phyloP scores from a whole-genome alignment of 2,329 filamentous ascomycete species.

The Neofusicoccum umdonicola region DNA sequence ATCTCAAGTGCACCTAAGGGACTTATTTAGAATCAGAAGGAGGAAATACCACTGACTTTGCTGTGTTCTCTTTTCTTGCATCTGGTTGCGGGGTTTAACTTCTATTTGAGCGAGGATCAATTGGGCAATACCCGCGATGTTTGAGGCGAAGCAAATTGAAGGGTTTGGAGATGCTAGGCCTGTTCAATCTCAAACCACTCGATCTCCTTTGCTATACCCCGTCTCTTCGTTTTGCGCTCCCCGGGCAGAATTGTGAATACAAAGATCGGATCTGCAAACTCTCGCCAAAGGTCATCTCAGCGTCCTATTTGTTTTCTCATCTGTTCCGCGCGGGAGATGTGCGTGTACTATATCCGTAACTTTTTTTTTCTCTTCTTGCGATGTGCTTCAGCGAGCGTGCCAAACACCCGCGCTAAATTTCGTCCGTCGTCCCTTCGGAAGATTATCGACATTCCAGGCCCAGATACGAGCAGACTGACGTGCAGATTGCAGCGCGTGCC shows the following conservation, averaged over 20 bases:
- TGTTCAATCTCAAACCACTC: too few relatives aligned
- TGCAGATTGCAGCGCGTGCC: too few relatives aligned
- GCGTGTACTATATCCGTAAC: too few relatives aligned
- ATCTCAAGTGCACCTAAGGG: slow-evolving; percentile 26
- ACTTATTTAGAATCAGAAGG: not conserved
- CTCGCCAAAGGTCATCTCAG: too few relatives aligned
- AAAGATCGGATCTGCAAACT: not conserved
- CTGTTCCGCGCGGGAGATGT: too few relatives aligned
- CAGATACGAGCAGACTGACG: too few relatives aligned
- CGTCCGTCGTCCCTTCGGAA: too few relatives aligned
- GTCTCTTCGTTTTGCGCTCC: not conserved
- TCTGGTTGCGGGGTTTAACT: not conserved
- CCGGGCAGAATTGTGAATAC: not conserved
- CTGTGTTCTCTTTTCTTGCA: not conserved
- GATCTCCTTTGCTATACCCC: not conserved
- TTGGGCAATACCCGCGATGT: not conserved
- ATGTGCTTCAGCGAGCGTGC: too few relatives aligned
- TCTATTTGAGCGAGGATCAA: not conserved
- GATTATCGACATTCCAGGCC: too few relatives aligned
- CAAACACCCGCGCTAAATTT: too few relatives aligned
- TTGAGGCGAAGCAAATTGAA: not conserved
- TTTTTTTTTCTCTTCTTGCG: too few relatives aligned
- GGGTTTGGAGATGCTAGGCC: not conserved
- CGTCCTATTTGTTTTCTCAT: too few relatives aligned
- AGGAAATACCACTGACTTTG: not conserved